Base-by-base conservation (phyloP, 257 asterid genomes). In the Solanum tarapatanum region DNA sequence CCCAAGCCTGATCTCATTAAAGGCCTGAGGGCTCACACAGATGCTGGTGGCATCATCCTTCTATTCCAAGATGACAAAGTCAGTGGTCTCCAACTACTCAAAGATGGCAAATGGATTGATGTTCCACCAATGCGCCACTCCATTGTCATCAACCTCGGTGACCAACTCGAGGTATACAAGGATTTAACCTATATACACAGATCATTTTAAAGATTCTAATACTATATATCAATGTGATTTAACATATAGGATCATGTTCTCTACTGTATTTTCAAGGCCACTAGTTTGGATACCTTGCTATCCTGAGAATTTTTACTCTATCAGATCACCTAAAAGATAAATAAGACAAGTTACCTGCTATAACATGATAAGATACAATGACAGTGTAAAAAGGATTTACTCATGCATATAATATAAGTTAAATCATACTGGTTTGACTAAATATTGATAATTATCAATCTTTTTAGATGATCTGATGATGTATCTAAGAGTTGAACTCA, bases 61-160 rank as follows among this genome's bases (percentile, higher is more conserved):
- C 94, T 94, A 87, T 94, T 94, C 90, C 98, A 94, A 79, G 98
- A 94, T 70, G 98, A 92, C 86, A 93, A 92, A 87, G 96, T 94
- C 86, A 94, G 94, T 9, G 98, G 98, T 32, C 94, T 94, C 10
- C 98, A 94, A 91, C 95, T 94, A 1, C 96, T 94, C 24, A 94
- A 94, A 87, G 98, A 91, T 68, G 96, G 88, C 7, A 76, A 94
- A 58, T 94, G 98, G 98, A 86, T 94, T 23, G 95, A 93, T n/a
- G 98, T 94, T 35, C 98, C 96, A 6, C 98, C 98, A 2, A 92
- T 89, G 93, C 95, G 95, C 88, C 96, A 94, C 91, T 94, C 95
- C 83, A 92, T 94, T 32, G 98, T 94, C 82, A 32, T 94, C 85
- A 94, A 94, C 92, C 69, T 93, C 5, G 95, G 96, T 1, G 96